Percentiles rank a stretch among this genome's conserved stretches.
These are phyloP conservation scores for Cercospora brassicicola DNA, from an alignment of 2,329 filamentous ascomycete species.

Conservation along the genomic window DNA sequence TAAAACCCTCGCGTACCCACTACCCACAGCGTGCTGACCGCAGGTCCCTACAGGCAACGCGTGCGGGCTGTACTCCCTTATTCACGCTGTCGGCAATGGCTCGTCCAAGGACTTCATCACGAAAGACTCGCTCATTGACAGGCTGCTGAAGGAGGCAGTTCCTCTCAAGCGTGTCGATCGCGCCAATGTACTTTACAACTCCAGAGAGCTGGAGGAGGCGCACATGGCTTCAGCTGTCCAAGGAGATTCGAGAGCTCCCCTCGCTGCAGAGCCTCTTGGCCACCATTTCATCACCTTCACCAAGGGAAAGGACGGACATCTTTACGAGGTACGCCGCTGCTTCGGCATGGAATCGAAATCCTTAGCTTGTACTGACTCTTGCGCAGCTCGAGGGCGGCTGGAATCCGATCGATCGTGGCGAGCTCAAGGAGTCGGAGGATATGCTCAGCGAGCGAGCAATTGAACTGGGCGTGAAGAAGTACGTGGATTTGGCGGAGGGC, in stretches of 20 bases:
- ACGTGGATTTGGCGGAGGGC: conserved; percentile 43
- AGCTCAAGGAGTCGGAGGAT: conserved; percentile 45
- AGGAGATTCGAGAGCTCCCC: conserved; percentile 44
- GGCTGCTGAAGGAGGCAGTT: conserved; percentile 47
- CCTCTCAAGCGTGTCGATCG: conserved; percentile 46
- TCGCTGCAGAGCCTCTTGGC: conserved; percentile 35
- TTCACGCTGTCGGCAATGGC: conserved; percentile 57
- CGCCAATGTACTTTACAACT: conserved; percentile 56
- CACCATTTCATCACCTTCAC: conserved; percentile 53
- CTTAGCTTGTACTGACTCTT: not conserved
- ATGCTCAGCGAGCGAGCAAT: conserved; percentile 47
- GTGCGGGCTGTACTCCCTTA: conserved; percentile 59
- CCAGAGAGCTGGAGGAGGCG: conserved; percentile 45
- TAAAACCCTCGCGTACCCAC: conserved; percentile 40
- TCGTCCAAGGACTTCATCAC: conserved; percentile 46
- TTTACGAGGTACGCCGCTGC: conserved; percentile 45
- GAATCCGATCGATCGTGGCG: conserved; percentile 48
- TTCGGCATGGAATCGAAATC: not conserved
- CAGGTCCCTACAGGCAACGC: conserved; percentile 45
- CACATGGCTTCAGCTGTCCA: conserved; percentile 46
- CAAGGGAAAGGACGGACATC: conserved; percentile 47
- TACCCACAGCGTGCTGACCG: not conserved
- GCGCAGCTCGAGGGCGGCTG: conserved; percentile 41
- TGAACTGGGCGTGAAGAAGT: conserved; percentile 43
- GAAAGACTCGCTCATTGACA: conserved; percentile 47